Evolutionary conservation across 805 yeast genomes (phyloP), one percentile per base, ranked within the genome.

Genomic region (Jamesozyma gamospora): DNA sequence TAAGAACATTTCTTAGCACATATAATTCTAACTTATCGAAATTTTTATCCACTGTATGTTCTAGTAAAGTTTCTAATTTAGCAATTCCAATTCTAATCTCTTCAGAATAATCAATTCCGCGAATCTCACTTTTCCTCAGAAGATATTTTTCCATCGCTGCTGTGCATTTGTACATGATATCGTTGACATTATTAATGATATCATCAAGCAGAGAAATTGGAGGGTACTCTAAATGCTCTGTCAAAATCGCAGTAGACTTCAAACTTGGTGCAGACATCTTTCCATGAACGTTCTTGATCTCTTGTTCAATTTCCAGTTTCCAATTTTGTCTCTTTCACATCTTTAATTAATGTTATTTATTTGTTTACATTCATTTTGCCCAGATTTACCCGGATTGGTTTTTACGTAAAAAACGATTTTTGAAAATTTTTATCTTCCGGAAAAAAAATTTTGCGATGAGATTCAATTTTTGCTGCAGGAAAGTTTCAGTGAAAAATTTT

Each of bases 1-100:
- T 72, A 40, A 88, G 66, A 11, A 88, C 74, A 55, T 88, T 88
- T 52, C 95, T 64, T 37, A 85, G 62, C 2, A 83, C 73, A 59
- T 88, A 88, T 27, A 86, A 63, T 61, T 88, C 96, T 50, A 84
- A 77, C 56, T 80, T 80, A 58, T 88, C 96, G 56, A 85, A 87
- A 55, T 83, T 83, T 48, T 70, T 70, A 60, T 87, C 95, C 10
- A 87, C 81, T 1, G 79, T 71, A 44, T 75, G 72, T 52, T 83
- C 95, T 40, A 88, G 52, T 18, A 83, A 58, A 0, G 87, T 75
- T 51, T 87, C 95, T 32, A 87, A 62, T 53, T 80, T 77, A 0
- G 86, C 92, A 0, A 90, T 78, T 0, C 96, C 95, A n/a, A 72
- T 51, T 44, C 73, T 75, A 2, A 86, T 76, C 45, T 82, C 94